These are phyloP conservation scores for Potentilla sterilis DNA, from an alignment of 306 rosid genomes.

Conservation along the genomic window DNA sequence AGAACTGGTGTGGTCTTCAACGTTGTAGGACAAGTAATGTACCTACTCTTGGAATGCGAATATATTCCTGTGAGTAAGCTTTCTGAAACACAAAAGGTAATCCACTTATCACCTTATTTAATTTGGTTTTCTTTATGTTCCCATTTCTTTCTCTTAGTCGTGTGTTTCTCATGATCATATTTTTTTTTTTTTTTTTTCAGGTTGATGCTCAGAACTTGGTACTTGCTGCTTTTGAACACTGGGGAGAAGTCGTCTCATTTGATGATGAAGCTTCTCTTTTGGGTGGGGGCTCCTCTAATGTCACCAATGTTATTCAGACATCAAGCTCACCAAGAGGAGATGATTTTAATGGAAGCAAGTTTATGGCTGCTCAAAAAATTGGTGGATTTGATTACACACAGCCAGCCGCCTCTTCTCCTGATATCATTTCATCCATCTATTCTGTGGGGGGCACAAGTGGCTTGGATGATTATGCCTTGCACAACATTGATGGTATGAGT, in stretches of 20 bases:
- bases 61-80: slow-evolving; percentile 64
- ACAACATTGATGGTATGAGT: slow-evolving; percentile 48
- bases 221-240: slow-evolving; percentile 57
- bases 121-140: slow-evolving; percentile 7
- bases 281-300: slow-evolving; percentile 46
- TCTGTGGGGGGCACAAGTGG: slow-evolving; percentile 54
- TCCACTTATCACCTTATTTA: slow-evolving; percentile 26
- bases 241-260: slow-evolving; percentile 43
- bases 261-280: slow-evolving; percentile 68
- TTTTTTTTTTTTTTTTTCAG: slow-evolving; percentile 30
- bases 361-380: slow-evolving; percentile 52
- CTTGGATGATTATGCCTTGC: slow-evolving; percentile 73
- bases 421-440: slow-evolving; percentile 71
- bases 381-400: slow-evolving; percentile 59
- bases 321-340: slow-evolving; percentile 58
- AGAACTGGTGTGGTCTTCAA: slow-evolving; percentile 80
- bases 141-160: slow-evolving; percentile 8
- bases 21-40: slow-evolving; percentile 78
- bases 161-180: slow-evolving; percentile 27
- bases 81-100: slow-evolving; percentile 81
- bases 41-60: slow-evolving; percentile 62
- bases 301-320: slow-evolving; percentile 40
- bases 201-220: slow-evolving; percentile 66
- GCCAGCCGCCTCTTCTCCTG: slow-evolving; percentile 64
- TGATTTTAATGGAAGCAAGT: slow-evolving; percentile 60